Percentiles rank a stretch among this genome's conserved stretches.
These are phyloP conservation scores for Pseudogymnoascus sp. DNA, from an alignment of 2,329 filamentous ascomycete genomes.

Conservation along the genomic window DNA sequence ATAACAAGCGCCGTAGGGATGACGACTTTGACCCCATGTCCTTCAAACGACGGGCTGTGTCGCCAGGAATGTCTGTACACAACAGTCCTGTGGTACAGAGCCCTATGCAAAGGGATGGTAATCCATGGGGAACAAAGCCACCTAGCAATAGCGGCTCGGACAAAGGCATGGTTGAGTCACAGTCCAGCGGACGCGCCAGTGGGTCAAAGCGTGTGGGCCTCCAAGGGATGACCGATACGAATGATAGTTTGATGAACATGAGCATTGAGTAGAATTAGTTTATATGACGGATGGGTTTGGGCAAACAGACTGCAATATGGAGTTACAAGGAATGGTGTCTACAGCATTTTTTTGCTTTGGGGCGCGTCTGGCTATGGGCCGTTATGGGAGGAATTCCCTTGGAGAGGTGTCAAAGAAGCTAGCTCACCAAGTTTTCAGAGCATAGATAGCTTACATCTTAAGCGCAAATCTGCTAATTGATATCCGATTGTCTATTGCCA, in stretches of 20 bases:
- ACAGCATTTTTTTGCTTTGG: background rate
- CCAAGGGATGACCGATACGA: slow-evolving; percentile 93
- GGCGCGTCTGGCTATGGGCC: background rate
- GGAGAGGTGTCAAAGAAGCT: background rate
- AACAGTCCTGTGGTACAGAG: slow-evolving; percentile 85
- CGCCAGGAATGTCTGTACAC: slow-evolving; percentile 81
- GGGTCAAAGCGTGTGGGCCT: slow-evolving; percentile 55
- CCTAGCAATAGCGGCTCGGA: slow-evolving; percentile 49
- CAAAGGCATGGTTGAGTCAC: slow-evolving; percentile 41
- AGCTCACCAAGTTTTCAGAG: background rate
- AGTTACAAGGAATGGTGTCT: background rate
- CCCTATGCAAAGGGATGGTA: slow-evolving; percentile 63
- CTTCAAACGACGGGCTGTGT: slow-evolving; percentile 87
- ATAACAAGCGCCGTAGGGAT: slow-evolving; percentile 76
- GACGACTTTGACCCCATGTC: slow-evolving; percentile 82
- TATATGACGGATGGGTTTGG: background rate
- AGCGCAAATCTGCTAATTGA: background rate
- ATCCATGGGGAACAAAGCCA: slow-evolving; percentile 64
- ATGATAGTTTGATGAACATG: slow-evolving; percentile 93
- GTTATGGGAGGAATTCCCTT: background rate
- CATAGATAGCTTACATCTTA: background rate
- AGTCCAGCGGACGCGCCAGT: slow-evolving; percentile 12
- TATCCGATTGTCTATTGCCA: background rate
- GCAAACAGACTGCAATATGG: background rate
- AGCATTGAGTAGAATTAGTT: slow-evolving; percentile 64